These are phyloP conservation scores for Amanita subjunquillea DNA, from an alignment of 768 basidiomycete species.

Conservation along the genomic window DNA sequence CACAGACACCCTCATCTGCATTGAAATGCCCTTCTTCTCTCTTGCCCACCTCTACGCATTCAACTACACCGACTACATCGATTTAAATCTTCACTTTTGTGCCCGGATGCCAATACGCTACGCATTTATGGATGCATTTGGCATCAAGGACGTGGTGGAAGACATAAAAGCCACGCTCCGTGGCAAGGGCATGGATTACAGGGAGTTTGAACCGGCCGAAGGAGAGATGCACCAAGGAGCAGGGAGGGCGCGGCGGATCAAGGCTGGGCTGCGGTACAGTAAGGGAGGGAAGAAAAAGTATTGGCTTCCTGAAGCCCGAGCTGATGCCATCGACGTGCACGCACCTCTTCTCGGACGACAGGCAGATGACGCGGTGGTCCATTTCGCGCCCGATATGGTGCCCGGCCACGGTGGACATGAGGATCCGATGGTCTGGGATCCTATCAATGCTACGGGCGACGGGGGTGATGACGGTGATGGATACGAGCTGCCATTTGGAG, in stretches of 20 bases:
- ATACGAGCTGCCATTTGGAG: conserved; percentile 58
- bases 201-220: conserved; percentile 93
- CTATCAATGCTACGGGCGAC: background rate
- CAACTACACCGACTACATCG: conserved; percentile 80
- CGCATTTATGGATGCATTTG: conserved; percentile 84
- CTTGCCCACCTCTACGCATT: conserved; percentile 94
- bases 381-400: conserved; percentile 47
- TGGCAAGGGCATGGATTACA: conserved; percentile 91
- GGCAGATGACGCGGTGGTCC: conserved; percentile 46
- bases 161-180: conserved; percentile 75
- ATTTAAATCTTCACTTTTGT: conserved; percentile 42
- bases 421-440: conserved; percentile 28
- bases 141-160: conserved; percentile 76
- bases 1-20: conserved; percentile 84
- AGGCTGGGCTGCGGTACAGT: conserved; percentile 86
- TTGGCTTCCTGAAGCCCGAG: conserved; percentile 74
- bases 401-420: conserved; percentile 20
- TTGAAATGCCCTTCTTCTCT: conserved; percentile 98
- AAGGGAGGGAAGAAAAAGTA: conserved; percentile 91
- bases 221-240: conserved; percentile 86
- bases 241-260: conserved; percentile 77
- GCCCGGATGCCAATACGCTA: conserved; percentile 86
- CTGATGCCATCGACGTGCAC: conserved; percentile 38
- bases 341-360: conserved; percentile 68
- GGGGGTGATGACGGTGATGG: conserved; percentile 25